Evolutionary conservation across 768 basidiomycete genomes (phyloP).

Genomic region (Amanita pallidorosea): DNA sequence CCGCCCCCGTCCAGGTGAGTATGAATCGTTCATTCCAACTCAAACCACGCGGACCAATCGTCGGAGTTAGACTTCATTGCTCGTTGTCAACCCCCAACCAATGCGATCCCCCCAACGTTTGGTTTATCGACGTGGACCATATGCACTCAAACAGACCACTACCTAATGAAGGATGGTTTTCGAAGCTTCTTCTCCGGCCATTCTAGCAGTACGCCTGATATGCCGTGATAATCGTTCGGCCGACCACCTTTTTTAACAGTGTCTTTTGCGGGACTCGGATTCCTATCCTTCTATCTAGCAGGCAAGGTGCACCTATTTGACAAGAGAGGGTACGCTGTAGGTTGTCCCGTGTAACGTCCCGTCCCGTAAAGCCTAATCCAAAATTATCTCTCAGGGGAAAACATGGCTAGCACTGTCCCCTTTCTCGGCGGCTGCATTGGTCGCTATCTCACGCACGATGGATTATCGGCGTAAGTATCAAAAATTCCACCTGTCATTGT

Average conservation of each 20-base stretch:
- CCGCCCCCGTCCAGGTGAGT: conserved; percentile 73
- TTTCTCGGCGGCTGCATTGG: conserved; percentile 63
- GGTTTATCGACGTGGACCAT: conserved; percentile 67
- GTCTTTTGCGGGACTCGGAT: conserved; percentile 88
- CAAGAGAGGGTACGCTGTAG: conserved; percentile 57
- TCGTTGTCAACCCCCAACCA: conserved; percentile 60
- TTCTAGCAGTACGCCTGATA: conserved; percentile 53
- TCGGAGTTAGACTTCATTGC: conserved; percentile 38
- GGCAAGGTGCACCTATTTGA: conserved; percentile 93
- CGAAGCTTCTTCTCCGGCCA: conserved; percentile 91
- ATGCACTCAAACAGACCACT: conserved; percentile 61
- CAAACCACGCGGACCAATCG: not conserved
- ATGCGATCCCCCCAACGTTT: conserved; percentile 56
- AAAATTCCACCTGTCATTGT: not conserved
- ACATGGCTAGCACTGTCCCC: conserved; percentile 80
- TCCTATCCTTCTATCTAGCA: conserved; percentile 78
- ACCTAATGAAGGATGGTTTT: conserved; percentile 71
- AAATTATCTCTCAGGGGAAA: conserved; percentile 38
- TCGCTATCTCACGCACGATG: conserved; percentile 84
- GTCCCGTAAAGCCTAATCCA: not conserved
- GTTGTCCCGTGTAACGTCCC: conserved; percentile 13
- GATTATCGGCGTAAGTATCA: conserved; percentile 68
- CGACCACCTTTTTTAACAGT: conserved; percentile 31
- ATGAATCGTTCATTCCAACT: not conserved
- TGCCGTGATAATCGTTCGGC: not conserved